phyloP scores from a whole-genome alignment of 139 green algal species.

The Pseudopediastrum boryanum region DNA sequence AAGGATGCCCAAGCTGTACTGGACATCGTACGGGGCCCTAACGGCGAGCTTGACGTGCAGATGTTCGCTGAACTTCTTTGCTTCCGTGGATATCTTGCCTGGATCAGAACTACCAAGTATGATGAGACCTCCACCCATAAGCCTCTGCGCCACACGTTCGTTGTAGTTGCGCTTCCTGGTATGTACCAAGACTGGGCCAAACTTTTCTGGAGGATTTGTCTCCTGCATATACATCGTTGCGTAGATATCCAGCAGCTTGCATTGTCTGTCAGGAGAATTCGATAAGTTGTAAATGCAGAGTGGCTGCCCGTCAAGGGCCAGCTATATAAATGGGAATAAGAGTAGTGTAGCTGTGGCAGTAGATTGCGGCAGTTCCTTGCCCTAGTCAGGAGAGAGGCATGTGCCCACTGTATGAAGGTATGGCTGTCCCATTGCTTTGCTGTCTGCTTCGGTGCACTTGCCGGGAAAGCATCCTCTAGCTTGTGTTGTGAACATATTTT shows the following conservation, averaged over 20 bases:
- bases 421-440: too few species aligned
- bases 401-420: too few species aligned
- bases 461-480: background rate
- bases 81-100: background rate
- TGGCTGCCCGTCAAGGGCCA: background rate
- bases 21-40: too few species aligned
- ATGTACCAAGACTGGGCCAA: background rate
- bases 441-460: background rate
- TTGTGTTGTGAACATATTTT: background rate
- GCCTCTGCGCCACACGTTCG: slow-evolving; percentile 17
- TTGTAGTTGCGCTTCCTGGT: slow-evolving; percentile 8
- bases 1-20: too few species aligned
- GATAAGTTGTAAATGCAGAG: background rate
- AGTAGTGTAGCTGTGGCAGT: too few species aligned
- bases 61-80: slow-evolving; percentile 16
- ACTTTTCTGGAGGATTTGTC: too few species aligned
- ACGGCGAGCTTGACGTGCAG: slow-evolving; percentile 14
- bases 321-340: too few species aligned
- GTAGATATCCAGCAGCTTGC: background rate
- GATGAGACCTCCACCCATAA: background rate
- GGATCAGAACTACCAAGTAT: slow-evolving; percentile 6
- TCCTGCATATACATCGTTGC: background rate
- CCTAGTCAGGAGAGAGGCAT: too few species aligned
- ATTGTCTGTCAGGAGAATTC: background rate
- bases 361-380: too few species aligned